A percentile compares a stretch with the other conserved stretches of the same genome.
Conservation (phyloP, 768 basidiomycete genomes). For the Calocybe indica region DNA sequence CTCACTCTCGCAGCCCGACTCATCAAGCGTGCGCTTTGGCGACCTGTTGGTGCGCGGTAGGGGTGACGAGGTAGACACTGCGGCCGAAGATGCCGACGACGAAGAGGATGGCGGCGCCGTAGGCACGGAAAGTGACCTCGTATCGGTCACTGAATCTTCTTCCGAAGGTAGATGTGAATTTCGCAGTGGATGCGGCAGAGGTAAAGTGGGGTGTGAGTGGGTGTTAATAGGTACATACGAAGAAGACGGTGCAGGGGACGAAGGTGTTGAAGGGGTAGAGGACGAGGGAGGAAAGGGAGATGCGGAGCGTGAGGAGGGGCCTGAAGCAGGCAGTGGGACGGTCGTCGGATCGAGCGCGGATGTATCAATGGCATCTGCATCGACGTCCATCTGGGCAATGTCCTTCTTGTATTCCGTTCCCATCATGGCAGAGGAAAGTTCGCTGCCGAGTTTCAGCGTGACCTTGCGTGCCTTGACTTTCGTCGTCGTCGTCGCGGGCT, state of each 20-base stretch:
- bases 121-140: no score
- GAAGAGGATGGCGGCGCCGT: no score
- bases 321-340: conserved; percentile 32
- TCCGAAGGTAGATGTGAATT: conserved; percentile 3
- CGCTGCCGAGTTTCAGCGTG: conserved; percentile 22
- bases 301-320: conserved; percentile 31
- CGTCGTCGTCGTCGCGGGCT: conserved; percentile 18
- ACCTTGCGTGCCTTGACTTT: conserved; percentile 18
- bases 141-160: no score
- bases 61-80: no score
- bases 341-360: conserved; percentile 12
- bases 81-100: no score
- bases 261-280: background rate
- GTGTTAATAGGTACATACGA: conserved; percentile 1
- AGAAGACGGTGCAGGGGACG: conserved; percentile 1
- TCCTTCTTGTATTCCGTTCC: background rate
- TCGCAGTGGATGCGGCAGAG: conserved; percentile 13
- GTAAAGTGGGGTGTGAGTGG: conserved; percentile 8
- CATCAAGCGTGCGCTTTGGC: conserved; percentile 26
- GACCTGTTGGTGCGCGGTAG: conserved; percentile 30
- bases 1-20: conserved; percentile 13
- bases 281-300: conserved; percentile 14
- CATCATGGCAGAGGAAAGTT: conserved; percentile 10
- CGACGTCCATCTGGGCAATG: background rate
- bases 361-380: background rate